Base-by-base conservation (phyloP, 2,329 filamentous ascomycete genomes). In the Akanthomyces muscarius region DNA sequence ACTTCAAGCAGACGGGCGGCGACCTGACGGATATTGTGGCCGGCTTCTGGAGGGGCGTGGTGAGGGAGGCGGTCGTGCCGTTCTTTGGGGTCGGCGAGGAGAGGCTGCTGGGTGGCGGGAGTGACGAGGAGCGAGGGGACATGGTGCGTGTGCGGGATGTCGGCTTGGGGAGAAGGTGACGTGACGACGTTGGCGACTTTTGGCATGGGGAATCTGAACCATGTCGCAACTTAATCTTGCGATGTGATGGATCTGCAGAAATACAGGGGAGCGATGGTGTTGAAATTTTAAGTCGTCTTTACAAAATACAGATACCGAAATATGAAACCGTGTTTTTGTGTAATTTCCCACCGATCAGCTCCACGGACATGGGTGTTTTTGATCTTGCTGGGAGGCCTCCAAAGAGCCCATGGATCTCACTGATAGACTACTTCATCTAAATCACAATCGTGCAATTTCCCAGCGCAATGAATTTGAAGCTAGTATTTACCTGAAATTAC, bases 1-100 rank as follows among this genome's bases (percentile, higher is more conserved):
- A 99, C 77, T 98, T 98, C 72, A 87, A 85, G 71, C 94, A 98
- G 84, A 97, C 92, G 18, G 95, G 95, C 10, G 92, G 91, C 0
- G 88, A 90, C 63, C 76, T 96, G 67, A 86, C 83, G 71, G 84
- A 78, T 0, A 75, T 98, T 47, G 88, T 99, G 28, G 84, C 80
- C 23, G 89, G 87, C 8, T 81, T 99, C 68, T 95, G 96, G 81
- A 82, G 86, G 69, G 89, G 86, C 13, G 88, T 91, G 25, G 81
- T 97, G 48, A 81, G 86, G 62, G 77, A 83, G 66, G 90, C 81
- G 2, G 84, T 97, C 1, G 78, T 75, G 74, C 75, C 83, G 1
- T 95, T 95, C 76, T 92, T 96, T 76, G 71, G 68, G 2, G 57
- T 73, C 21, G 68, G 70, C 25, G 65, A 62, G 38, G 65, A 58